Base-by-base conservation (phyloP, 345 rosid species). In the Bruguiera sexangula region DNA sequence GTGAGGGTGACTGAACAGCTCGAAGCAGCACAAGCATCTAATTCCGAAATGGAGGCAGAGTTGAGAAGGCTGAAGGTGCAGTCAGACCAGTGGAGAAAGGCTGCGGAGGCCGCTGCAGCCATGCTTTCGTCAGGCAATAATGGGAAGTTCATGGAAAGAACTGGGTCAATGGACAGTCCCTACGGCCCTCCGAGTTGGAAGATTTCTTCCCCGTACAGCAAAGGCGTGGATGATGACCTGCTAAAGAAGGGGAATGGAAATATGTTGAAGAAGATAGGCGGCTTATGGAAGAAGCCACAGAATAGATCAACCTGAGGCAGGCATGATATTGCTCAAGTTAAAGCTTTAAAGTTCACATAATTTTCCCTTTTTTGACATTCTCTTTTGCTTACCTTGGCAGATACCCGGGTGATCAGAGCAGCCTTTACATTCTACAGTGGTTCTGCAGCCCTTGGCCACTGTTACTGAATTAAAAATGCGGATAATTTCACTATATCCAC, bases 31-130 rank as follows among this genome's bases (percentile, higher is more conserved):
- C 96, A 90, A 61, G 86, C 81, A 15, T 80, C 89, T 26, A 89
- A 87, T 76, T 72, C 86, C 0, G 99, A 95, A 63, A 67, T 90
- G 81, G 98, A 90, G 81, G 88, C 85, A 3, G 98, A 95, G 79
- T 69, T 95, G 48, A 85, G 99, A 82, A 88, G 83, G 82, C 73
- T 92, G 48, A 95, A 95, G 75, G 99, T 92, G 73, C 99, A 95
- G 77, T 83, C 94, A 31, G 92, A 95, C 62, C 98, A 92, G 68
- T 92, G 99, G 99, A 86, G 99, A 81, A 95, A 95, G 80, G 99
- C 99, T 7, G 99, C 98, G 0, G 99, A 95, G 81, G 92, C 92
- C 4, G 99, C 99, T 0, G 90, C 96, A 10, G 76, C 98, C 22
- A 89, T 92, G 86, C 82, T 95, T 64, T 81, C 96, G 22, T 71